These are phyloP conservation scores for Ramaria sp. DNA, from an alignment of 768 basidiomycete species.

Conservation along the genomic window DNA sequence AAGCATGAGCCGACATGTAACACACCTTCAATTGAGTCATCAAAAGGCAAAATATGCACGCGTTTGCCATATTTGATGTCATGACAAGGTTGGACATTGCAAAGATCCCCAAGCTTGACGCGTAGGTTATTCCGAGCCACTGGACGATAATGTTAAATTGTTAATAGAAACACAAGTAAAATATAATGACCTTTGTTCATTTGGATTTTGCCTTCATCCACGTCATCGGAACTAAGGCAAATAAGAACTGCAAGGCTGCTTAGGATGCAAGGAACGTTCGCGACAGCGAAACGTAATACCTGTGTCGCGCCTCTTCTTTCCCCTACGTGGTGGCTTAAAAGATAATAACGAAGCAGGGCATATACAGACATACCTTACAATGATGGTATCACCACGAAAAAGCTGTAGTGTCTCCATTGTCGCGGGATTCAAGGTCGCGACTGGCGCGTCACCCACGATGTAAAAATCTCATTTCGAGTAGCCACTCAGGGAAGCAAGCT, in stretches of 20 bases:
- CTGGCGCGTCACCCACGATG: constrained; percentile 27
- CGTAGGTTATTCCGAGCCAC: constrained; percentile 99
- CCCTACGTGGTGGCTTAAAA: constrained; percentile 32
- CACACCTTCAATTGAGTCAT: constrained; percentile 90
- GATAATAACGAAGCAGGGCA: background rate
- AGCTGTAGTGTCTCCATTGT: constrained; percentile 92
- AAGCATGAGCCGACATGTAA: background rate
- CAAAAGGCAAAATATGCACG: constrained; percentile 93
- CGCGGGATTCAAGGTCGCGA: constrained; percentile 89
- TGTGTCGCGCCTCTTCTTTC: constrained; percentile 96
- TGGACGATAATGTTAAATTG: constrained; percentile 12
- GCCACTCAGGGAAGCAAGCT: constrained; percentile 14
- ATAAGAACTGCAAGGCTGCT: constrained; percentile 58
- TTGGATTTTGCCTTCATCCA: constrained; percentile 96
- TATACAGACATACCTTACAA: constrained; percentile 55
- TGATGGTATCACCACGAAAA: constrained; percentile 96
- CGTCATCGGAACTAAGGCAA: constrained; percentile 88
- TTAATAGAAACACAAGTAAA: background rate
- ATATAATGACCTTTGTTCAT: constrained; percentile 68
- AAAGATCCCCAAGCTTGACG: constrained; percentile 94
- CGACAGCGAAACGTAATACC: constrained; percentile 12
- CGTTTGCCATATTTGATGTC: constrained; percentile 99
- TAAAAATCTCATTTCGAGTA: constrained; percentile 10
- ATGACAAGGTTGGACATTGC: constrained; percentile 89
- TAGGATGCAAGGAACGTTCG: background rate